These are phyloP conservation scores for Saturnispora hagleri DNA, from an alignment of 805 yeast genomes.

Conservation along the genomic window DNA sequence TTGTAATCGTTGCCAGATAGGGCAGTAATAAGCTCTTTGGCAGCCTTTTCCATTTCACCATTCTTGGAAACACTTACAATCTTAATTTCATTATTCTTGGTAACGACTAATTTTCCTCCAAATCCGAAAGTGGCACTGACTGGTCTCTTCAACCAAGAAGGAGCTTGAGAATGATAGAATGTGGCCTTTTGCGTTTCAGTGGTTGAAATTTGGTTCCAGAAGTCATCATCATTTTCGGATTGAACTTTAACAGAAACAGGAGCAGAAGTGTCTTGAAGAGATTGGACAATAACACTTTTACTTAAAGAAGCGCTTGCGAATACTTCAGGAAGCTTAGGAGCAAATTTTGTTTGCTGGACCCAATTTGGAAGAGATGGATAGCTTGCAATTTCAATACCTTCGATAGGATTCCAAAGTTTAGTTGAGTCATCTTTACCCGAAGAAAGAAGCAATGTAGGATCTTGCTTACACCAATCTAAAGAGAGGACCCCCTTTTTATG, in stretches of 20 bases:
- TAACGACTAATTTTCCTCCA: constrained; percentile 76
- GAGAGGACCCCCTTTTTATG: constrained; percentile 85
- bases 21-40: constrained; percentile 43
- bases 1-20: constrained; percentile 46
- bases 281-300: constrained; percentile 70
- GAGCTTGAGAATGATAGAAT: constrained; percentile 69
- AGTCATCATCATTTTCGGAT: constrained; percentile 55
- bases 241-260: constrained; percentile 36
- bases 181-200: constrained; percentile 67
- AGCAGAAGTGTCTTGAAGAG: constrained; percentile 78
- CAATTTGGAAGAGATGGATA: constrained; percentile 91
- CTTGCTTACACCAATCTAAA: constrained; percentile 88
- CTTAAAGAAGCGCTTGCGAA: constrained; percentile 87
- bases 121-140: constrained; percentile 78
- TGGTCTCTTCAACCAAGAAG: constrained; percentile 76
- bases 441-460: constrained; percentile 70
- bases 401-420: constrained; percentile 80
- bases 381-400: constrained; percentile 66
- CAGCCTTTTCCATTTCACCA: constrained; percentile 28
- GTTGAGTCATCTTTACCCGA: constrained; percentile 89
- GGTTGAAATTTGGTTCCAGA: constrained; percentile 72
- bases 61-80: constrained; percentile 31
- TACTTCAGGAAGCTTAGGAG: constrained; percentile 80
- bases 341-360: constrained; percentile 84
- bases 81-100: constrained; percentile 25